Evolutionary conservation across 2,329 filamentous ascomycete genomes (phyloP), one percentile per base, ranked within the genome.

Genomic region (Cladosporium sp.): DNA sequence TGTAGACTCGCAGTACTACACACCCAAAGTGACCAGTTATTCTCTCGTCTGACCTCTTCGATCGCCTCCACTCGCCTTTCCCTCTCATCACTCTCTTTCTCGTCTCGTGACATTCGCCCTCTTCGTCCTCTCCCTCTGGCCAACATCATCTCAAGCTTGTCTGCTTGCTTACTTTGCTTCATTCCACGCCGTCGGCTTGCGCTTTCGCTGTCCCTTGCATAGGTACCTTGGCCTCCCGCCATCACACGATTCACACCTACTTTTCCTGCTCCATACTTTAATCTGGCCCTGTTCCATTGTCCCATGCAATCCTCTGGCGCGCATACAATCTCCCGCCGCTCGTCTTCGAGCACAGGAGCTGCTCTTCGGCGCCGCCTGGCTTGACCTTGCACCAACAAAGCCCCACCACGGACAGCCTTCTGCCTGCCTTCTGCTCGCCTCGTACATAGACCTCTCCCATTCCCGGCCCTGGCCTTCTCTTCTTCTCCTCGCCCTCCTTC

Each of bases 141-240:
- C 27, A 12, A n/a, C 37, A n/a, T 32, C 36, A 40, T 24, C 15
- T 22, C 22, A n/a, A n/a, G n/a, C n/a, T 3, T 13, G 20, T 9
- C 12, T 17, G 32, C 32, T 15, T 17, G 32, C 15, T 22, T 40
- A 24, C 44, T n/a, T n/a, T n/a, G n/a, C n/a, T 48, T 18, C 44
- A 48, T 48, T 48, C 44, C 44, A 48, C 44, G 44, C 44, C 44
- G 40, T n/a, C n/a, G n/a, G n/a, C n/a, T 24, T 48, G 36, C 36
- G 44, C 36, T 41, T 7, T 17, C 44, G 37, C 44, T 27, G 44
- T 48, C 44, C 44, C 44, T 48, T 48, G 44, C 44, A 48, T 48
- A 22, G n/a, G n/a, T n/a, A n/a, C n/a, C n/a, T n/a, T n/a, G n/a
- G n/a, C n/a, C n/a, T n/a, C n/a, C n/a, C n/a, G n/a, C n/a, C n/a